These are phyloP conservation scores for Babesia caballi DNA, from an alignment of 169 alveolate genomes.

Conservation along the genomic window DNA sequence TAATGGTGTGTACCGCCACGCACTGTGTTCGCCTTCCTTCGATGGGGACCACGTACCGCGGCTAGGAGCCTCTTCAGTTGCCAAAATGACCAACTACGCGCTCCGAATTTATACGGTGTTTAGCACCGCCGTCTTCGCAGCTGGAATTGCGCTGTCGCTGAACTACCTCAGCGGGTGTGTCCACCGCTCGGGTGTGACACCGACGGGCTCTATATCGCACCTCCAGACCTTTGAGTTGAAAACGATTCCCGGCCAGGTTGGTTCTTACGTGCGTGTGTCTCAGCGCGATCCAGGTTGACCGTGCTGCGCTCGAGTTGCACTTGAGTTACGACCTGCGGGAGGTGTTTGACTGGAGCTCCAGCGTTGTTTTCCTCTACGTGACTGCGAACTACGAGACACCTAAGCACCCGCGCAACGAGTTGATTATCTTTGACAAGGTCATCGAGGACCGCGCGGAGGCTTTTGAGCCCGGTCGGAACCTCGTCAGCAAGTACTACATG, in stretches of 20 bases:
- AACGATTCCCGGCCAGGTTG: conserved; percentile 10
- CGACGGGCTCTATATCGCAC: conserved; percentile 23
- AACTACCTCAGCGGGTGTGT: conserved; percentile 43
- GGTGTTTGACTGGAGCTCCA: conserved; percentile 64
- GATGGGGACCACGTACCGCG: conserved; percentile 3
- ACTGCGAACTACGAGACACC: conserved; percentile 58
- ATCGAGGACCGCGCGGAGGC: conserved; percentile 33
- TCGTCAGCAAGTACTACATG: conserved; percentile 48
- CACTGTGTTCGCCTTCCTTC: neutral
- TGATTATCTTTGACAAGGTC: conserved; percentile 52
- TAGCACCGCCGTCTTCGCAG: conserved; percentile 36
- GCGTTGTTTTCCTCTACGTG: conserved; percentile 46
- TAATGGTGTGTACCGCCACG: too few relatives aligned
- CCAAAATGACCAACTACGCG: conserved; percentile 29
- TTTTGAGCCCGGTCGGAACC: conserved; percentile 17
- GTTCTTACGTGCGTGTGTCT: neutral
- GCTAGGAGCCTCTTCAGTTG: conserved; percentile 4
- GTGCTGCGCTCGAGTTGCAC: conserved; percentile 52
- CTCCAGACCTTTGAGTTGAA: conserved; percentile 46
- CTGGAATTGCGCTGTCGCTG: conserved; percentile 31
- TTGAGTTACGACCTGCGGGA: conserved; percentile 55
- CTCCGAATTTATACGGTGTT: conserved; percentile 36
- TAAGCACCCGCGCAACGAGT: conserved; percentile 38
- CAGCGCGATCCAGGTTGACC: conserved; percentile 21
- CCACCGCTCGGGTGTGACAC: neutral